Base-by-base conservation (phyloP, 2,329 filamentous ascomycete genomes). In the Stenocarpella maydis region DNA sequence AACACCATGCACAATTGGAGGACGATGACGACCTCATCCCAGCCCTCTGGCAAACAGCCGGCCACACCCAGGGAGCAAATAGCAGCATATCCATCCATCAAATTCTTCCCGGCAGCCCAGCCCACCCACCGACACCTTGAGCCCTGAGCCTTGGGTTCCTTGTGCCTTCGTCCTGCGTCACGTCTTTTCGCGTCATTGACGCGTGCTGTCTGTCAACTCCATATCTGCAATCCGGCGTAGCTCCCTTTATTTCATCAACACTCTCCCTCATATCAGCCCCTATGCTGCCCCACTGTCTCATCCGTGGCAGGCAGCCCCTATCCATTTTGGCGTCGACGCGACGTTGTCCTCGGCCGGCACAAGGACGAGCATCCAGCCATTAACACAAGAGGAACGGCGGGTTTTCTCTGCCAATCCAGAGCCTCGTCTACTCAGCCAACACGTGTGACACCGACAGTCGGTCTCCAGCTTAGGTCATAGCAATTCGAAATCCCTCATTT, bases 1-100 rank as follows among this genome's bases (percentile, higher is more conserved):
- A n/a, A 49, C 43, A 63, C 43, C 28, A 63, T 21, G 43, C 49
- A 63, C 58, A 49, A 49, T 37, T 9, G 49, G 58, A 63, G 58
- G 58, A 49, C 58, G 28, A 26, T 37, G 43, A 8, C 14, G 37
- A 31, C 55, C 58, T 47, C 14, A 28, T 28, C 31, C 28, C 8
- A 14, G n/a, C 15, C 58, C 12, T 28, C 58, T 49, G 15, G 58
- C 43, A 49, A 49, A 19, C 26, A 31, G 19, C 55, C 41, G n/a
- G 6, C 58, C 58, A 5, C 10, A 15, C 43, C n/a, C n/a, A 21
- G 34, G 19, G n/a, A 63, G 28, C 28, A 63, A 63, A 28, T 26
- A 49, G 31, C 21, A 63, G 41, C 58, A 49, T 28, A 21, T 24
- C 14, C 58, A 37, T 19, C 28, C 8, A 37, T 26, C 58, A 37